These are phyloP conservation scores for Alnus rubra DNA, from an alignment of 306 rosid genomes.

Conservation along the genomic window DNA sequence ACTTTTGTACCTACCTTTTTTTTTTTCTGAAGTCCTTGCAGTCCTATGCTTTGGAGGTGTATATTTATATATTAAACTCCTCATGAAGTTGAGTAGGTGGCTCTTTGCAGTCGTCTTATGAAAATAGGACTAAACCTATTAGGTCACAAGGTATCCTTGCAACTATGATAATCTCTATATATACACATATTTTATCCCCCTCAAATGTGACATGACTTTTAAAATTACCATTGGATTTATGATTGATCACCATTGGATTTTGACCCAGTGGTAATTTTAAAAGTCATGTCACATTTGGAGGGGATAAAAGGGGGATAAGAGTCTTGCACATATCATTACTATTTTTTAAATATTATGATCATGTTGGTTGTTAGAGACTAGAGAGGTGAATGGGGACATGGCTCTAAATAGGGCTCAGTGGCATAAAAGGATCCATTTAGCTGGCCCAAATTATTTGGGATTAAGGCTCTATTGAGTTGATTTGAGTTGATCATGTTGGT, in stretches of 20 bases:
- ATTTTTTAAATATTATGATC: background rate
- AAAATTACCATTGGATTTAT: too few species aligned
- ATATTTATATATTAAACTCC: background rate
- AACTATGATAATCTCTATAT: background rate
- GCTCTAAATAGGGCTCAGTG: background rate
- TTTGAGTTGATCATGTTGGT: background rate
- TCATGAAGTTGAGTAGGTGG: background rate
- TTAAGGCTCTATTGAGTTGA: background rate
- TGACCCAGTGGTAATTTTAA: too few species aligned
- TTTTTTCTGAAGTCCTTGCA: background rate
- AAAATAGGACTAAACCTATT: background rate
- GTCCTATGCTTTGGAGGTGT: background rate
- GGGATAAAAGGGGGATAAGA: too few species aligned
- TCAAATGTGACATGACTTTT: too few species aligned
- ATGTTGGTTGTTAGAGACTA: background rate
- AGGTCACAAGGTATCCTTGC: background rate
- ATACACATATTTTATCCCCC: background rate
- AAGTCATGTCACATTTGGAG: too few species aligned
- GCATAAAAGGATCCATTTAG: background rate
- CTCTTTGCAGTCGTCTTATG: background rate
- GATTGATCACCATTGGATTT: too few species aligned
- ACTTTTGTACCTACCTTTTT: background rate
- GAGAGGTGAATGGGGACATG: background rate
- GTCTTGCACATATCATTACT: too few species aligned
- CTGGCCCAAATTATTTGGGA: background rate